Evolutionary conservation across 257 asterid genomes (phyloP).

Genomic region (Capsicum baccatum): DNA sequence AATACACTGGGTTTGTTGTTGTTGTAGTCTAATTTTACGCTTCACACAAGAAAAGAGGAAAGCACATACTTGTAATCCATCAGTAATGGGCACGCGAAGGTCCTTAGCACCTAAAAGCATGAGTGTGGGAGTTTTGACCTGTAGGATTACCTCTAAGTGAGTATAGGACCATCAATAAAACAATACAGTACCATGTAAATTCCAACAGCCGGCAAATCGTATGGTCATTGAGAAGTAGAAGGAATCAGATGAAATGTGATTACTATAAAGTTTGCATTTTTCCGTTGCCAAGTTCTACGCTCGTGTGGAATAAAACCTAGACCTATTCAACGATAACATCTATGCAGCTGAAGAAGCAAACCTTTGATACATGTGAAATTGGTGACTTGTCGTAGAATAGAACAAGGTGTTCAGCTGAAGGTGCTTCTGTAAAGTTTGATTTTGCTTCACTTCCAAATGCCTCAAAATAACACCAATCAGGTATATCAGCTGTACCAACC

Average conservation of each 20-base stretch:
- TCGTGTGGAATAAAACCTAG: neutral
- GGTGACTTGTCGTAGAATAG: conserved; percentile 77
- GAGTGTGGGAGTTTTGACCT: conserved; percentile 89
- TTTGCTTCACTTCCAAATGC: conserved; percentile 72
- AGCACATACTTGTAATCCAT: conserved; percentile 77
- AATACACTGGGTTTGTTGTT: too few species aligned
- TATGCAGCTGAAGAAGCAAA: conserved; percentile 26
- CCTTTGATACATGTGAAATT: conserved; percentile 77
- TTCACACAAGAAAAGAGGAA: neutral
- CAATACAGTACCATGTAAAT: neutral
- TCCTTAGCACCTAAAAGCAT: conserved; percentile 86
- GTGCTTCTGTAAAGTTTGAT: conserved; percentile 65
- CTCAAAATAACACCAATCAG: conserved; percentile 89
- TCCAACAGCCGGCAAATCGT: neutral
- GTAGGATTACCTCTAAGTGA: conserved; percentile 31
- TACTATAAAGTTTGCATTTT: neutral
- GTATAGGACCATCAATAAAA: neutral
- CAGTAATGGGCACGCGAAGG: conserved; percentile 85
- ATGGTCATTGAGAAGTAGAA: neutral
- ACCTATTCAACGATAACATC: neutral
- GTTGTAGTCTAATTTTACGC: neutral
- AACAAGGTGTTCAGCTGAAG: conserved; percentile 78
- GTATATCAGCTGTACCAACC: conserved; percentile 92
- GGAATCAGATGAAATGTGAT: neutral
- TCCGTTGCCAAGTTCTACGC: neutral